phyloP scores from a whole-genome alignment of 2,329 filamentous ascomycete species.

The Hypoxylon sp. region DNA sequence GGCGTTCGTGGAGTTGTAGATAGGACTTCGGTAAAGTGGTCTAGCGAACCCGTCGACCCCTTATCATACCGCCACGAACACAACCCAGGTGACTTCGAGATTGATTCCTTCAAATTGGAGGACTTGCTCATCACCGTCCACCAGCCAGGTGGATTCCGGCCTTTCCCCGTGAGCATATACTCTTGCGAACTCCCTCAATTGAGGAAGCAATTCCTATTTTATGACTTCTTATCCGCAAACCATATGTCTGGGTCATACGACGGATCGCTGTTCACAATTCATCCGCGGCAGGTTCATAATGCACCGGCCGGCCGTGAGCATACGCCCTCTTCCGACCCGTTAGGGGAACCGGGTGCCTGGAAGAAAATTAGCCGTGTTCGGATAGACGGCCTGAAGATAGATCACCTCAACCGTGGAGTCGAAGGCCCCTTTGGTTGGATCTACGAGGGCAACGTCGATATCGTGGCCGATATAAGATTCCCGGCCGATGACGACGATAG shows the following conservation, averaged over 20 bases:
- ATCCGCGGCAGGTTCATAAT: conserved; percentile 90
- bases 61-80: conserved; percentile 90
- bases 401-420: conserved; percentile 94
- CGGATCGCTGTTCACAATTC: conserved; percentile 96
- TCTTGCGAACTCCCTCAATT: conserved; percentile 94
- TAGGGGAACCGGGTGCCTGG: conserved; percentile 81
- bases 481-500: conserved; percentile 89
- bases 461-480: conserved; percentile 95
- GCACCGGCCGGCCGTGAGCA: conserved; percentile 75
- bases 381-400: conserved; percentile 94
- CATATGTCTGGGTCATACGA: conserved; percentile 97
- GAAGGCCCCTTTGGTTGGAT: conserved; percentile 98
- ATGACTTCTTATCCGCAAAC: conserved; percentile 95
- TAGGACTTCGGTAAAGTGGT: conserved; percentile 84
- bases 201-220: conserved; percentile 97
- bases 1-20: conserved; percentile 94
- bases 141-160: conserved; percentile 91
- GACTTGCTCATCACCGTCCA: conserved; percentile 93
- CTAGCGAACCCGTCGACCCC: conserved; percentile 79
- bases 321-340: conserved; percentile 68
- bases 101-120: conserved; percentile 96
- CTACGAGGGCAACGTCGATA: conserved; percentile 95
- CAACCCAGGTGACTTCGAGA: conserved; percentile 93
- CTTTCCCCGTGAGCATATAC: conserved; percentile 95
- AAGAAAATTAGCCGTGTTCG: conserved; percentile 95